Evolutionary conservation across 148 eudicot genomes (phyloP), one percentile per base, ranked within the genome.

Genomic region (Arctostaphylos glauca): DNA sequence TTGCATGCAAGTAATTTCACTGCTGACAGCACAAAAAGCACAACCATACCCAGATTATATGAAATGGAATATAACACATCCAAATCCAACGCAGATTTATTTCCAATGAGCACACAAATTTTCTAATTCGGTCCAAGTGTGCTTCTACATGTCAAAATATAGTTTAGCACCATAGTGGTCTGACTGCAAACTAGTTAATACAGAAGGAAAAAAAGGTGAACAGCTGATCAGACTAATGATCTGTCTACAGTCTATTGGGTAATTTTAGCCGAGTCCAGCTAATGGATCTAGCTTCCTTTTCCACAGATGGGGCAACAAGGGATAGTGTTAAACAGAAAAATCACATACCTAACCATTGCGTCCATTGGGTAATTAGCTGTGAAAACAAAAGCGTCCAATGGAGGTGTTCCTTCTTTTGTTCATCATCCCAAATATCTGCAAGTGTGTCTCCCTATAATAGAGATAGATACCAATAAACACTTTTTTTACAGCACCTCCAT

Each of bases 361-460:
- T 96, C 99, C 99, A 97, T 56, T 97, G 96, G 18, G 92, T 91
- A 76, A 97, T 90, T 80, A 97, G 58, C 81, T 94, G 91, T 8
- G 97, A 92, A 81, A 97, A 97, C 48, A 97, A 79, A 85, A 92
- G 83, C 5, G 97, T 86, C 99, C 99, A 97, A 84, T 97, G 99
- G 60, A 84, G 90, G 60, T 81, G 87, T 66, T 88, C 99, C 88
- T 85, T 90, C 85, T 70, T 89, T 78, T 88, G 86, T 82, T 89
- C 94, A 84, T 97, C 99, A 83, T 92, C 94, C 92, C 90, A 83
- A 85, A 88, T 83, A 77, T 87, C 95, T 81, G 70, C 89, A 83
- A 89, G 85, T 52, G 89, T 78, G 55, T 67, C 82, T 46, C 85
- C 90, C 98, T 94, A 81, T 55, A 78, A 81, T 23, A 56, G 66